Evolutionary conservation across 352 stramenopile genomes (phyloP), one percentile per base, ranked within the genome.

Genomic region (Saprolegnia parasitica): DNA sequence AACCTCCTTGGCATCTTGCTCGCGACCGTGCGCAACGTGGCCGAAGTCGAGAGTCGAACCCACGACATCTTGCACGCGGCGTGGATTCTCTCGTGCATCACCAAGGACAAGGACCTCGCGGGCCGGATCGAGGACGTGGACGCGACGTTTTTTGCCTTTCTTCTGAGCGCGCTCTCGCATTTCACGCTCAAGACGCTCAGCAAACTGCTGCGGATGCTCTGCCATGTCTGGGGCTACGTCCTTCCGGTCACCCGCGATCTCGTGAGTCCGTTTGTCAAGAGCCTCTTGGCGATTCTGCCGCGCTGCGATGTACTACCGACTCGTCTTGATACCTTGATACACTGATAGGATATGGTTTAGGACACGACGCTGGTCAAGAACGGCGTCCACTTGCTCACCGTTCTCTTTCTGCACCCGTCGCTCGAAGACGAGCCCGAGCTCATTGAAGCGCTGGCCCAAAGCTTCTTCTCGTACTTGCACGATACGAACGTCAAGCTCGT

Each of bases 51-150:
- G 24, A 77, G 80, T 15, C 58, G 13, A 9, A 3, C 11, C 5
- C 42, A 49, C 11, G 50, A 67, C 26, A 10, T 56, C 9, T 67
- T 56, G 42, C 86, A 86, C 49, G 80, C 80, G 0, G 65, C 78
- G 0, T 86, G 76, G 76, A 74, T 90, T 3, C 67, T 90, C 29
- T 77, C 79, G 15, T 83, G 73, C 45, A 72, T 93, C 4, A 81
- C 84, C 11, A 86, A 89, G 49, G 84, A 93, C 56, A 46, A 39
- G 0, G 84, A 93, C 52, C 74, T 93, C 0, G 76, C 86, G 10
- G 71, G 74, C n/a, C 89, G 90, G 65, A 68, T 93, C 0, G 71
- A 78, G 1, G 58, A 55, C 20, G 10, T 23, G 3, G 58, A 67
- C 13, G 13, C 2, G 5, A 21, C 26, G 5, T 54, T 67, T 55